phyloP scores from a whole-genome alignment of 2,329 filamentous ascomycete genomes.

The Monosporascus cannonballus region DNA sequence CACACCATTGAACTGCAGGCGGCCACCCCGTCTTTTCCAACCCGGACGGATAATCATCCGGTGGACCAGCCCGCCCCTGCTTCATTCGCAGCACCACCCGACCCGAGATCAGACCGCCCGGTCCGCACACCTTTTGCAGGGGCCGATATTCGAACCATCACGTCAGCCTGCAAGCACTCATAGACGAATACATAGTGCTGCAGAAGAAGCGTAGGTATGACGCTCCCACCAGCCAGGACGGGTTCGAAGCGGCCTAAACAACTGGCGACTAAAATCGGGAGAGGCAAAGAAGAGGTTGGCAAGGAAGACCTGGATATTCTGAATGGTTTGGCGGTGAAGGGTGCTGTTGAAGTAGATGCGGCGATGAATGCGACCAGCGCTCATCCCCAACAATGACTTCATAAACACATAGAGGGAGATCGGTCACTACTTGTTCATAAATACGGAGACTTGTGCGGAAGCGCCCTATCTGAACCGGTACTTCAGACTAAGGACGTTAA shows the following conservation, averaged over 20 bases:
- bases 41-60: neutral
- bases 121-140: slow-evolving; percentile 12
- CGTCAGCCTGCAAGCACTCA: slow-evolving; percentile 23
- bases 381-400: neutral
- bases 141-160: slow-evolving; percentile 17
- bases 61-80: neutral
- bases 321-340: slow-evolving; percentile 50
- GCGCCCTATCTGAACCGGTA: no score
- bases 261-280: slow-evolving; percentile 41
- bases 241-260: slow-evolving; percentile 43
- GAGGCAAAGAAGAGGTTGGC: slow-evolving; percentile 37
- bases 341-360: slow-evolving; percentile 39
- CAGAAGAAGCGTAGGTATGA: slow-evolving; percentile 25
- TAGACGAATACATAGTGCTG: slow-evolving; percentile 27
- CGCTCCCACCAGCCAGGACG: slow-evolving; percentile 40
- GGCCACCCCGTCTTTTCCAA: neutral
- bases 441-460: no score
- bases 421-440: no score
- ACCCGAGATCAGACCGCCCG: slow-evolving; percentile 8
- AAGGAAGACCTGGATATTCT: slow-evolving; percentile 45
- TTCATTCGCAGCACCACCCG: slow-evolving; percentile 5
- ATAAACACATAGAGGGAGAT: neutral
- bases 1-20: slow-evolving; percentile 8
- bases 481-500: no score
- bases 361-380: neutral